Percentiles rank a stretch among this genome's conserved stretches.
phyloP scores from a whole-genome alignment of 257 asterid species.

The Salvia miltiorrhiza region DNA sequence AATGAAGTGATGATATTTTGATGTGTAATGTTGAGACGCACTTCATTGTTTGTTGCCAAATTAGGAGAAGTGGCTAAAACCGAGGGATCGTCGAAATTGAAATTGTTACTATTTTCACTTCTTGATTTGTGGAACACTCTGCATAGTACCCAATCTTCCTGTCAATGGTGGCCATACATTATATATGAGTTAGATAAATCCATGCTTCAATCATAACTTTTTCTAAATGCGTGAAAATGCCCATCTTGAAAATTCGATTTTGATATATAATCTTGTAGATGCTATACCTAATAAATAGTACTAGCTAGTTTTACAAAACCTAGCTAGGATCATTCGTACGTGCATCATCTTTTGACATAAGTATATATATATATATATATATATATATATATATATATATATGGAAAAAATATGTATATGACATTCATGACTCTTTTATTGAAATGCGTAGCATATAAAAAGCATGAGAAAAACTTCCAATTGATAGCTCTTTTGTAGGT shows the following conservation, averaged over 20 bases:
- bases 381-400: too few relatives aligned
- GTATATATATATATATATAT: too few relatives aligned
- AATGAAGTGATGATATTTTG: constrained; percentile 28
- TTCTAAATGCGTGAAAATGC: neutral
- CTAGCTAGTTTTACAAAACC: too few relatives aligned
- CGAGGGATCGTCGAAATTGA: constrained; percentile 11
- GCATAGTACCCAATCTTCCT: constrained; percentile 94
- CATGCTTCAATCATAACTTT: neutral
- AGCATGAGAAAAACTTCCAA: neutral
- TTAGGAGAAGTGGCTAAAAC: constrained; percentile 26
- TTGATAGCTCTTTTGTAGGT: neutral
- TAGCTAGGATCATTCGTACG: neutral
- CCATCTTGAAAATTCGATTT: neutral
- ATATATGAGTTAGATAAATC: neutral
- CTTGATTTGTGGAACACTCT: constrained; percentile 77
- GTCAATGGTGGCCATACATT: constrained; percentile 18
- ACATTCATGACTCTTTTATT: neutral
- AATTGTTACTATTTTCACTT: constrained; percentile 41
- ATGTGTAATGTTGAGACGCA: neutral
- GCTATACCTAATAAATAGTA: neutral
- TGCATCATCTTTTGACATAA: neutral
- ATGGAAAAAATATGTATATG: too few relatives aligned
- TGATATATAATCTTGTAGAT: neutral
- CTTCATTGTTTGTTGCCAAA: constrained; percentile 12
- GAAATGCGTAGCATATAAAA: neutral